These are phyloP conservation scores for Backusella westeae DNA, from an alignment of 192 early-diverging fungal genomes.

Conservation along the genomic window DNA sequence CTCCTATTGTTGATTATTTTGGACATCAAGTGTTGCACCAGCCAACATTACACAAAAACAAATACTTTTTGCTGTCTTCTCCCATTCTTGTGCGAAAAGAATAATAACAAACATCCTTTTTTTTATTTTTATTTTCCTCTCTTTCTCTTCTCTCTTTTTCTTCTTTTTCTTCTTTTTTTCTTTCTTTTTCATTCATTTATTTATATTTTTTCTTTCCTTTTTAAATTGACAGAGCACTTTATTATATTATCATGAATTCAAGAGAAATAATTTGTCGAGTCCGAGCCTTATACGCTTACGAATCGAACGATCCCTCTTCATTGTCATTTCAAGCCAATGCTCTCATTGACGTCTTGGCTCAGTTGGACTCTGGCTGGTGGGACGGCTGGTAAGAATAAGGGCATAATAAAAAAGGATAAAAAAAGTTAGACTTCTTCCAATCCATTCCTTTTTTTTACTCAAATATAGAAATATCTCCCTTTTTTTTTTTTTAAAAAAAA, in stretches of 20 bases:
- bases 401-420: conserved; percentile 1
- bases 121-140: too few relatives aligned
- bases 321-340: conserved; percentile 84
- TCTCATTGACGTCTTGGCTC: conserved; percentile 86
- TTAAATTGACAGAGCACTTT: not conserved
- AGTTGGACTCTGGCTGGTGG: conserved; percentile 97
- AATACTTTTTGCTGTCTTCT: not conserved
- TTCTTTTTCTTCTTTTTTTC: not conserved
- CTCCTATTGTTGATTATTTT: too few relatives aligned
- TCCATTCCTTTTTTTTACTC: not conserved
- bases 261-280: conserved; percentile 37
- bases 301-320: conserved; percentile 71
- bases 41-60: not conserved
- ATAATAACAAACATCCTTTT: not conserved
- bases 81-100: too few relatives aligned
- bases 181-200: not conserved
- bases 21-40: too few relatives aligned
- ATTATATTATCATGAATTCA: not conserved
- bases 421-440: not conserved
- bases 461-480: not conserved
- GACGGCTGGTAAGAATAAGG: conserved; percentile 67
- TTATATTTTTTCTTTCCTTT: not conserved
- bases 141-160: not conserved
- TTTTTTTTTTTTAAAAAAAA: not conserved
- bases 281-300: conserved; percentile 84